These are phyloP conservation scores for Penicillium daleae DNA, from an alignment of 495 filamentous ascomycete genomes.

Conservation along the genomic window DNA sequence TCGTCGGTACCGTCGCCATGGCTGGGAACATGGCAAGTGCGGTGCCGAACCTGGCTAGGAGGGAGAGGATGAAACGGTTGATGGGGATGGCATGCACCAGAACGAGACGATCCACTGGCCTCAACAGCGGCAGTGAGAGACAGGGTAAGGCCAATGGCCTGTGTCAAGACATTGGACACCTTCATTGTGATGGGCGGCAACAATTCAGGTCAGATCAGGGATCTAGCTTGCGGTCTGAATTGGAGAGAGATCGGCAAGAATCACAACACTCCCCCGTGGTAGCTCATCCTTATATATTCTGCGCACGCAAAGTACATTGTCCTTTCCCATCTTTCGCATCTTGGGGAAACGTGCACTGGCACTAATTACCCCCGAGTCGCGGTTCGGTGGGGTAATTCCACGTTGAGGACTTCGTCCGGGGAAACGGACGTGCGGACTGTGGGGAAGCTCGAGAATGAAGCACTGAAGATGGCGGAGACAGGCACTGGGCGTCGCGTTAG, in stretches of 20 bases:
- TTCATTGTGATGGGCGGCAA: slow-evolving; percentile 29
- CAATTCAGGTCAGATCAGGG: neutral
- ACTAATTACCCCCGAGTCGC: slow-evolving; percentile 12
- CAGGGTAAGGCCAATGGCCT: slow-evolving; percentile 28
- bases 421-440: slow-evolving; percentile 23
- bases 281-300: slow-evolving; percentile 5
- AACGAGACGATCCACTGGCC: slow-evolving; percentile 25
- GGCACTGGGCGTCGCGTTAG: slow-evolving; percentile 7
- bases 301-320: neutral
- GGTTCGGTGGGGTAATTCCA: slow-evolving; percentile 22
- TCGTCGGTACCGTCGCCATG: slow-evolving; percentile 59
- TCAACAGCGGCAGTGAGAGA: slow-evolving; percentile 30
- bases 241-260: slow-evolving; percentile 4
- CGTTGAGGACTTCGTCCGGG: slow-evolving; percentile 24
- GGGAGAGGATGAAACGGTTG: slow-evolving; percentile 44
- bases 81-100: slow-evolving; percentile 35
- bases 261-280: neutral
- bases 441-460: slow-evolving; percentile 17
- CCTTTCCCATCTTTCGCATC: neutral
- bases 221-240: neutral
- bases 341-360: slow-evolving; percentile 3
- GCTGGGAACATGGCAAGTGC: slow-evolving; percentile 40
- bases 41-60: slow-evolving; percentile 30
- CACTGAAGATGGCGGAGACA: slow-evolving; percentile 3
- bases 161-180: slow-evolving; percentile 32